Evolutionary conservation across 345 rosid species (phyloP).

Genomic region (Salix purpurea): DNA sequence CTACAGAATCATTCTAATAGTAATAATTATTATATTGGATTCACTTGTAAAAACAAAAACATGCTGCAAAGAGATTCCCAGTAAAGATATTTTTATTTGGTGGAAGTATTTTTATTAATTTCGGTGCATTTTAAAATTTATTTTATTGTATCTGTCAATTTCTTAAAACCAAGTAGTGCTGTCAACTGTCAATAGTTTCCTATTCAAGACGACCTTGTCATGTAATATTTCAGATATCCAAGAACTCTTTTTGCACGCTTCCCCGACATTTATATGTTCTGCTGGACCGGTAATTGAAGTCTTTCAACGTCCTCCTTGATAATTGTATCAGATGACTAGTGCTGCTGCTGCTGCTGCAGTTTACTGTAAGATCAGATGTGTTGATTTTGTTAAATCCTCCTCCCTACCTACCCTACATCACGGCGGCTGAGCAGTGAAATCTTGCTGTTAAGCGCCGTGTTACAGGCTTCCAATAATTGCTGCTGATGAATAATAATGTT

Average conservation of each 20-base stretch:
- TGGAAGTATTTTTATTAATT: too few relatives aligned
- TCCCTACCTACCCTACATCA: not conserved
- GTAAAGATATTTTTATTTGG: too few relatives aligned
- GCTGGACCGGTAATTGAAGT: not conserved
- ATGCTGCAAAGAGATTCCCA: too few relatives aligned
- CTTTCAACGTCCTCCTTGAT: not conserved
- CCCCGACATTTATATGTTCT: not conserved
- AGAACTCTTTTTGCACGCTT: not conserved
- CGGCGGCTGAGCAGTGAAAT: not conserved
- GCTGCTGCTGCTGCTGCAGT: not conserved
- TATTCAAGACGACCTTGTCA: too few relatives aligned
- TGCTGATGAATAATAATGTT: not conserved
- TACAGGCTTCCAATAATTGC: slow-evolving; percentile 10
- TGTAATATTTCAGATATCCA: not conserved
- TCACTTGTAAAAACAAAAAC: too few relatives aligned
- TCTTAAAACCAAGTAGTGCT: too few relatives aligned
- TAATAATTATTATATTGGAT: too few relatives aligned
- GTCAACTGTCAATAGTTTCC: too few relatives aligned
- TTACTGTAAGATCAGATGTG: not conserved
- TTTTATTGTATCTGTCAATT: too few relatives aligned
- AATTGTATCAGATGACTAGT: not conserved
- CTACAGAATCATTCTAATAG: too few relatives aligned
- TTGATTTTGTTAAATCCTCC: not conserved
- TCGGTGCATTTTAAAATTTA: too few relatives aligned
- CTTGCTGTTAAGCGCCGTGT: not conserved